Conservation (phyloP, 352 stramenopile species). For the Phytophthora tentaculata region DNA sequence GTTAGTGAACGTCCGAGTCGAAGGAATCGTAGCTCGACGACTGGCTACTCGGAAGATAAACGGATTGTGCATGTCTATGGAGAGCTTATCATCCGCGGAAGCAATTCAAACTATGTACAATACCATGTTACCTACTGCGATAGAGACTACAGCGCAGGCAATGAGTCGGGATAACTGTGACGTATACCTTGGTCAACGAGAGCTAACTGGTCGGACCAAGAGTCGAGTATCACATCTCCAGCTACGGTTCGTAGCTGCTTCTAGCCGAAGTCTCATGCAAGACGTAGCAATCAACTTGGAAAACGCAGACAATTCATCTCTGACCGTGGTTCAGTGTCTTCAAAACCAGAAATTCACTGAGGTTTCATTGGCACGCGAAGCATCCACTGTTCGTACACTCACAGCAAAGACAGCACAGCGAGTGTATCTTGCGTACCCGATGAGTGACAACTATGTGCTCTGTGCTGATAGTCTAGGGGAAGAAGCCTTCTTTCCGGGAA, state of each 20-base stretch:
- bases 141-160: conserved; percentile 40
- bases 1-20: conserved; percentile 51
- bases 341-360: conserved; percentile 38
- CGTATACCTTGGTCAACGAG: conserved; percentile 57
- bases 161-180: conserved; percentile 46
- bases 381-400: conserved; percentile 34
- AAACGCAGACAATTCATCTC: conserved; percentile 29
- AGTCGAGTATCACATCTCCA: conserved; percentile 26
- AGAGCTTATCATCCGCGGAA: conserved; percentile 15
- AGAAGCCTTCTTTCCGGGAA: conserved; percentile 51
- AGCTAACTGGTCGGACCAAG: conserved; percentile 16
- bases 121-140: conserved; percentile 23
- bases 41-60: conserved; percentile 36
- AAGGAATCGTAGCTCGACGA: conserved; percentile 52
- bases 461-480: conserved; percentile 63
- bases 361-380: conserved; percentile 41
- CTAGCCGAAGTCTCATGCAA: conserved; percentile 55
- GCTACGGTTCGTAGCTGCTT: conserved; percentile 49
- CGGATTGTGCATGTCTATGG: conserved; percentile 20
- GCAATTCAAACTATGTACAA: conserved; percentile 32
- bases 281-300: conserved; percentile 43
- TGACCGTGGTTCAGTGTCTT: conserved; percentile 58
- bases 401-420: conserved; percentile 40
- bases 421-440: conserved; percentile 45
- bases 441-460: conserved; percentile 63